Evolutionary conservation across 306 rosid species (phyloP).

Genomic region (Prunus padus): DNA sequence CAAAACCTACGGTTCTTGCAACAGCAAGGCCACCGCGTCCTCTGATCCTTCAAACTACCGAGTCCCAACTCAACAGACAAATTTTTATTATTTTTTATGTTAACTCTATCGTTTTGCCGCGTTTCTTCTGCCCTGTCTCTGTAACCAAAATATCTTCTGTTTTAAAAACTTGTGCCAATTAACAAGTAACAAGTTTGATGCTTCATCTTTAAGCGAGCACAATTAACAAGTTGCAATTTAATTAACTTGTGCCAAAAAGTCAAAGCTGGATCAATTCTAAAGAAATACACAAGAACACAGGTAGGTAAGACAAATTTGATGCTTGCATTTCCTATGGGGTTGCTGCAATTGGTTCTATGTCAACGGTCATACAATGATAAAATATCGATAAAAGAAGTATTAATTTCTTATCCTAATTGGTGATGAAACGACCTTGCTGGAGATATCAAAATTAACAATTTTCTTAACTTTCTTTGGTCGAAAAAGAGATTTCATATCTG

Average conservation of each 20-base stretch:
- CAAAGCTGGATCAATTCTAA: background rate
- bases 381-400: too few species aligned
- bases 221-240: too few species aligned
- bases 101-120: slow-evolving; percentile 13
- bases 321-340: too few species aligned
- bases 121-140: background rate
- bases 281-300: background rate
- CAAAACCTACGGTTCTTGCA: background rate
- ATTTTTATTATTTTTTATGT: background rate
- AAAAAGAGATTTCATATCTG: background rate
- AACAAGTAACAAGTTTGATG: too few species aligned
- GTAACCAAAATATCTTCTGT: background rate
- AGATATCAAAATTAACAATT: background rate
- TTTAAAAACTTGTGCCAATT: background rate
- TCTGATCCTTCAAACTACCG: background rate
- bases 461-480: too few species aligned
- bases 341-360: background rate
- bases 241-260: background rate
- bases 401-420: background rate
- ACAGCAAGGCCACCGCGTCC: background rate
- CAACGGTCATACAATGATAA: background rate
- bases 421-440: background rate
- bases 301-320: too few species aligned
- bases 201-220: too few species aligned
- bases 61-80: background rate